A percentile compares a stretch with the other conserved stretches of the same genome.
Evolutionary conservation across 257 asterid genomes (phyloP).

Genomic region (Misopates orontium): DNA sequence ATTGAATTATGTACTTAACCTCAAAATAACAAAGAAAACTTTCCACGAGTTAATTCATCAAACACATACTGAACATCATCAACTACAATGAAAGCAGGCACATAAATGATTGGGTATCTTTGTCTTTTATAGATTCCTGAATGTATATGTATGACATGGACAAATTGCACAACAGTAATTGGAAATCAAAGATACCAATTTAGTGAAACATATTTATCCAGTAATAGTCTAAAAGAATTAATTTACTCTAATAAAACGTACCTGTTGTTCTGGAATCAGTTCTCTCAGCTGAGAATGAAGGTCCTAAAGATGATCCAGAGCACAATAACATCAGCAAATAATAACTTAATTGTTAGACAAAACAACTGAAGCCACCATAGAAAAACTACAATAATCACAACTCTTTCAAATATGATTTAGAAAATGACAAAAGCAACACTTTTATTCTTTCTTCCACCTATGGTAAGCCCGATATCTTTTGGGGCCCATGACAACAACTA

Average conservation of each 20-base stretch:
- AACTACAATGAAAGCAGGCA: not conserved
- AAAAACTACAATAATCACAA: not conserved
- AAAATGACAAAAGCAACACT: not conserved
- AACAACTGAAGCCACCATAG: constrained; percentile 11
- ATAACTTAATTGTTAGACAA: constrained; percentile 10
- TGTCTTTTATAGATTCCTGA: not conserved
- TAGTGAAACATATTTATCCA: too few species aligned
- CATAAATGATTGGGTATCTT: constrained; percentile 15
- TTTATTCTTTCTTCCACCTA: not conserved
- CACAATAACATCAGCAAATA: constrained; percentile 6
- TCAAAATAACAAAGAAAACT: not conserved
- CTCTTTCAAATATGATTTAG: constrained; percentile 2
- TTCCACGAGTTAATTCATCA: constrained; percentile 9
- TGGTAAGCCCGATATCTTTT: not conserved
- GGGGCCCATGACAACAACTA: too few species aligned
- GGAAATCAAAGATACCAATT: not conserved
- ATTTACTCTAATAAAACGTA: constrained; percentile 25
- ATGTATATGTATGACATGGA: not conserved
- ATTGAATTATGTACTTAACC: not conserved
- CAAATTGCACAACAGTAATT: not conserved
- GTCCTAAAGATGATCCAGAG: constrained; percentile 44
- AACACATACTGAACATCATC: constrained; percentile 1
- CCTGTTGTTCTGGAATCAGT: constrained; percentile 90
- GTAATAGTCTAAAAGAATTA: not conserved
- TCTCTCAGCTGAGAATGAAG: constrained; percentile 77